Percentiles rank a stretch among this genome's conserved stretches.
These are phyloP conservation scores for Eucalyptus coolabah DNA, from an alignment of 345 rosid species.

Conservation along the genomic window DNA sequence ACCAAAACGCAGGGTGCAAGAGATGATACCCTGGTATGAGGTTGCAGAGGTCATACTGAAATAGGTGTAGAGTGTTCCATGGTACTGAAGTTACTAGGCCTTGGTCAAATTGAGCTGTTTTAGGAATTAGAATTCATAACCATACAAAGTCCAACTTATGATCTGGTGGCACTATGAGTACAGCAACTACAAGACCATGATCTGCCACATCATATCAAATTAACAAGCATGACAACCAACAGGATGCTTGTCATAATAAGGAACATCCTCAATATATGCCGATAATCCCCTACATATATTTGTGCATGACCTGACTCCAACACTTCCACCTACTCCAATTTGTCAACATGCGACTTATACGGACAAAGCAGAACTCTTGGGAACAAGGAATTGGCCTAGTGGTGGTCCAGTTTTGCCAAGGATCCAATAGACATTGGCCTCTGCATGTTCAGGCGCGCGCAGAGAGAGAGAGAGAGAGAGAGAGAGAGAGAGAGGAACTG, in stretches of 20 bases:
- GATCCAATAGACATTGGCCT: not conserved
- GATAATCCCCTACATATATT: not conserved
- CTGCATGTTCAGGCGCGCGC: not conserved
- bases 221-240: not conserved
- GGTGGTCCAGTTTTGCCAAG: not conserved
- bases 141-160: not conserved
- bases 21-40: not conserved
- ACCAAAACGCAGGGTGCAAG: not conserved
- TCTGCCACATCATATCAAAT: not conserved
- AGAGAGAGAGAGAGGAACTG: not conserved
- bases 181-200: not conserved
- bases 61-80: not conserved
- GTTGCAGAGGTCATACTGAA: not conserved
- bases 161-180: not conserved
- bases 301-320: not conserved
- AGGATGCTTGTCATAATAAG: not conserved
- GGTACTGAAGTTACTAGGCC: not conserved
- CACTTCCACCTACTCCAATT: not conserved
- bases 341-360: not conserved
- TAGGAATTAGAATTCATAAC: not conserved
- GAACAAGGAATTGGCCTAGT: not conserved
- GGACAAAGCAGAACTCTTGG: not conserved
- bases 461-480: not conserved
- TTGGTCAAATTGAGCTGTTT: not conserved
- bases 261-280: not conserved